Evolutionary conservation across 2,329 filamentous ascomycete genomes (phyloP).

Genomic region (Epichloe hybrida): DNA sequence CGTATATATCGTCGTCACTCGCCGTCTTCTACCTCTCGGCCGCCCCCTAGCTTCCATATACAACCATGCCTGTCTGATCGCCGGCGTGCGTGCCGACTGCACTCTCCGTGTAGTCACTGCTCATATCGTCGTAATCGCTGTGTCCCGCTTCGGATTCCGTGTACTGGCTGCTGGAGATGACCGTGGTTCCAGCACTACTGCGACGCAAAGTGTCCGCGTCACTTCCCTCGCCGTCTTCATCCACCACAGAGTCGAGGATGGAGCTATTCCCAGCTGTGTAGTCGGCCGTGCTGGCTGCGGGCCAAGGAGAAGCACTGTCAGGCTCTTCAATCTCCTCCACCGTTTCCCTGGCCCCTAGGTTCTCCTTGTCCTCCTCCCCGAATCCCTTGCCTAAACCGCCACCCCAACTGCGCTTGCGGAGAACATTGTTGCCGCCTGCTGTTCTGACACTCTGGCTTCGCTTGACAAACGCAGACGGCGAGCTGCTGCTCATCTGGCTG

Average conservation of each 20-base stretch:
- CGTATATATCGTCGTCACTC: neutral
- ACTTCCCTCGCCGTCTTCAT: conserved; percentile 20
- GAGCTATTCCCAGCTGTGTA: conserved; percentile 6
- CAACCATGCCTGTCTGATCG: conserved; percentile 21
- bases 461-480: conserved; percentile 50
- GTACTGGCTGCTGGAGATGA: conserved; percentile 29
- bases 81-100: conserved; percentile 11
- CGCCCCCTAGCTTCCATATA: conserved; percentile 13
- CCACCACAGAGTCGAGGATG: conserved; percentile 9
- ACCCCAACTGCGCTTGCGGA: conserved; percentile 60
- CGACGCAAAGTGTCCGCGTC: conserved; percentile 38
- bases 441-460: conserved; percentile 68
- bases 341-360: conserved; percentile 47
- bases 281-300: conserved; percentile 1
- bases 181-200: conserved; percentile 34
- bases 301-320: conserved; percentile 11
- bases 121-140: conserved; percentile 27
- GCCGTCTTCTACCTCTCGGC: neutral
- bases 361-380: conserved; percentile 48
- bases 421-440: conserved; percentile 33
- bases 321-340: conserved; percentile 40
- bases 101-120: conserved; percentile 37
- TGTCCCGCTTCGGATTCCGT: conserved; percentile 23
- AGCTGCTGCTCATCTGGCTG: conserved; percentile 75
- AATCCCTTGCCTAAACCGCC: conserved; percentile 35